Percentiles rank a stretch among this genome's conserved stretches.
Conservation (phyloP, 805 yeast genomes). For the Saccharomycopsis guyanensis region DNA sequence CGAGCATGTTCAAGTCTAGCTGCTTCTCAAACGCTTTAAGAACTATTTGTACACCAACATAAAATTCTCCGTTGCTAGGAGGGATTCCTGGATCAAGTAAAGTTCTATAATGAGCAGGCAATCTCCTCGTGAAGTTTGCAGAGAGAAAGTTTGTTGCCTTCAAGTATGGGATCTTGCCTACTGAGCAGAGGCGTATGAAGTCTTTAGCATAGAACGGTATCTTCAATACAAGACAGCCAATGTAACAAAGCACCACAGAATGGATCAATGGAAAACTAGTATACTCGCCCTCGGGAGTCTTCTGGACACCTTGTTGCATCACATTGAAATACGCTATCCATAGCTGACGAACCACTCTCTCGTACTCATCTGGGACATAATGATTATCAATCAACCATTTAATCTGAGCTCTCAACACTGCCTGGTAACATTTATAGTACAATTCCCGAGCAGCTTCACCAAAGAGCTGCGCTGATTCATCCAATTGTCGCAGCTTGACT, state of each 20-base stretch:
- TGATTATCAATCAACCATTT: constrained; percentile 31
- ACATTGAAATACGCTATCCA: constrained; percentile 29
- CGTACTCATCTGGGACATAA: constrained; percentile 27
- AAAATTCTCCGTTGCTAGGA: constrained; percentile 34
- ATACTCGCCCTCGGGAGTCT: not conserved
- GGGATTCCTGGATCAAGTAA: constrained; percentile 33
- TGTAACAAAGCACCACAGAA: constrained; percentile 37
- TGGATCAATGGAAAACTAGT: constrained; percentile 21
- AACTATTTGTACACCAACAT: constrained; percentile 25
- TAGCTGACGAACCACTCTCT: constrained; percentile 30
- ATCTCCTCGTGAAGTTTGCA: constrained; percentile 26
- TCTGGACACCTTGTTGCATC: constrained; percentile 7
- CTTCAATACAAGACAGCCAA: constrained; percentile 41
- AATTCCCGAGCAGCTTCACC: constrained; percentile 42
- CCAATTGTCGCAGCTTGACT: constrained; percentile 22
- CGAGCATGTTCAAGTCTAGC: constrained; percentile 5
- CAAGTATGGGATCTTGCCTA: constrained; percentile 43
- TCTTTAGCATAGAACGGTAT: constrained; percentile 46
- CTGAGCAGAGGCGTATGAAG: constrained; percentile 34
- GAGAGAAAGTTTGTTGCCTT: constrained; percentile 37
- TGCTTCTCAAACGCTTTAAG: not conserved
- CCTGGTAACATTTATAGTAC: constrained; percentile 42
- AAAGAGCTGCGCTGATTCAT: constrained; percentile 19
- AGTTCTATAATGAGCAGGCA: constrained; percentile 34
- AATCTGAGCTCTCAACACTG: constrained; percentile 42